phyloP scores from a whole-genome alignment of 1,284 basidiomycete species.

The Naganishia albida region DNA sequence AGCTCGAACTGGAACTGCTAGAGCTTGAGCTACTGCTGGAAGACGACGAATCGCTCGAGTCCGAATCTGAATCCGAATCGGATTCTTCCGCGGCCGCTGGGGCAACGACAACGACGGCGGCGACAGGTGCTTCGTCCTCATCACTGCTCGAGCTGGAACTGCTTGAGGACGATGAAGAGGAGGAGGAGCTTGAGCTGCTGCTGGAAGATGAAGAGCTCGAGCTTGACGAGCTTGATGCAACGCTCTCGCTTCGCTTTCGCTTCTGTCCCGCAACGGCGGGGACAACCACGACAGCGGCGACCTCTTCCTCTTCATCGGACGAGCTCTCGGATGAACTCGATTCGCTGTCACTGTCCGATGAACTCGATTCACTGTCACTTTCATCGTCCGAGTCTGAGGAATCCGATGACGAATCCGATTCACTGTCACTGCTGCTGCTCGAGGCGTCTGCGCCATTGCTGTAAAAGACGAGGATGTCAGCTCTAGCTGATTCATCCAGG shows the following conservation, averaged over 20 bases:
- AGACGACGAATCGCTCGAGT: neutral
- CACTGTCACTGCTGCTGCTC: constrained; percentile 10
- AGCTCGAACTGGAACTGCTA: constrained; percentile 1
- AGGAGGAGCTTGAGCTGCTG: constrained; percentile 35
- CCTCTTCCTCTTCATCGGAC: constrained; percentile 23
- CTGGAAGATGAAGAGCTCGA: constrained; percentile 35
- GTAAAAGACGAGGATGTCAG: neutral
- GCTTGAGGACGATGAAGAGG: constrained; percentile 27
- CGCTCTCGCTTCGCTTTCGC: constrained; percentile 41
- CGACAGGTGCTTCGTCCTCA: constrained; percentile 4
- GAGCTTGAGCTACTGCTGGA: neutral
- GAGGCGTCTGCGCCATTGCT: constrained; percentile 2
- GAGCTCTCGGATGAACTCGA: constrained; percentile 21
- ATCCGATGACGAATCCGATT: constrained; percentile 33
- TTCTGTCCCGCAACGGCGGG: constrained; percentile 24
- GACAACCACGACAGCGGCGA: constrained; percentile 4
- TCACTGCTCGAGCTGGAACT: constrained; percentile 26
- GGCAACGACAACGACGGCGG: neutral
- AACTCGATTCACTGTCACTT: too few species aligned
- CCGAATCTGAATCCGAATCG: neutral
- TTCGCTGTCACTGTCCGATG: constrained; percentile 7
- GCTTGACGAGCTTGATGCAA: constrained; percentile 43
- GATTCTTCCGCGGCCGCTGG: neutral
- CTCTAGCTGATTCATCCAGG: neutral
- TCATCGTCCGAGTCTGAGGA: constrained; percentile 26